These are phyloP conservation scores for Melampsora abietis-canadensis DNA, from an alignment of 1,284 basidiomycete species.

Conservation along the genomic window DNA sequence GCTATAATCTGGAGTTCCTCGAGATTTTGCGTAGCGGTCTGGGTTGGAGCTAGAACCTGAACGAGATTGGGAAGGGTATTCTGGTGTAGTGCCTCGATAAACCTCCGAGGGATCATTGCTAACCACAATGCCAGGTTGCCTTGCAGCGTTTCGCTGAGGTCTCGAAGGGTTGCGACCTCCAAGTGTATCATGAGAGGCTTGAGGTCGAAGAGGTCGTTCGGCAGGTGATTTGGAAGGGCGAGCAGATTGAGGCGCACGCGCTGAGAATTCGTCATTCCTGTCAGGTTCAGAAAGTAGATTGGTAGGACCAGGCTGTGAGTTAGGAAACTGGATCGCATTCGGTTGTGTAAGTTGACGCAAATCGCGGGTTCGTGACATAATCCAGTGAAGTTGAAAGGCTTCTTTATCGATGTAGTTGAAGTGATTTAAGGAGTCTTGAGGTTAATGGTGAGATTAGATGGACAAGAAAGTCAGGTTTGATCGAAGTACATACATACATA, in stretches of 20 bases:
- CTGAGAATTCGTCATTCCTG: neutral
- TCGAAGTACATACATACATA: no score
- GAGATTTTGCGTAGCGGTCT: slow-evolving; percentile 22
- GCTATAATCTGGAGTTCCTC: neutral
- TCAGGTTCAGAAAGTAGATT: neutral
- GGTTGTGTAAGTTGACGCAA: slow-evolving; percentile 6
- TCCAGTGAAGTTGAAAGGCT: neutral
- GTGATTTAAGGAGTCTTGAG: no score
- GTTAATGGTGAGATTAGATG: no score
- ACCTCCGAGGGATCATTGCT: slow-evolving; percentile 14
- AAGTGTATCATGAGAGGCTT: neutral
- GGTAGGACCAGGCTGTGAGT: neutral
- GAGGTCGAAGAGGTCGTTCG: slow-evolving; percentile 16
- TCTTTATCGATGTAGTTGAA: no score
- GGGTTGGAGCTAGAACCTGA: slow-evolving; percentile 9
- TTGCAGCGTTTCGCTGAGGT: slow-evolving; percentile 35
- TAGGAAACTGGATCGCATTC: neutral
- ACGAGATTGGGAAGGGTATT: neutral
- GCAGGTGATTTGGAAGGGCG: neutral
- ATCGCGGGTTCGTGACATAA: slow-evolving; percentile 37
- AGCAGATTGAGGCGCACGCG: neutral
- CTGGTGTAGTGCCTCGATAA: neutral
- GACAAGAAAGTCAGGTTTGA: no score
- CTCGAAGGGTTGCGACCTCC: slow-evolving; percentile 12
- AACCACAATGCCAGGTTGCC: slow-evolving; percentile 42